Conservation (phyloP, 495 filamentous ascomycete genomes). For the Aspergillus coremiiformis region DNA sequence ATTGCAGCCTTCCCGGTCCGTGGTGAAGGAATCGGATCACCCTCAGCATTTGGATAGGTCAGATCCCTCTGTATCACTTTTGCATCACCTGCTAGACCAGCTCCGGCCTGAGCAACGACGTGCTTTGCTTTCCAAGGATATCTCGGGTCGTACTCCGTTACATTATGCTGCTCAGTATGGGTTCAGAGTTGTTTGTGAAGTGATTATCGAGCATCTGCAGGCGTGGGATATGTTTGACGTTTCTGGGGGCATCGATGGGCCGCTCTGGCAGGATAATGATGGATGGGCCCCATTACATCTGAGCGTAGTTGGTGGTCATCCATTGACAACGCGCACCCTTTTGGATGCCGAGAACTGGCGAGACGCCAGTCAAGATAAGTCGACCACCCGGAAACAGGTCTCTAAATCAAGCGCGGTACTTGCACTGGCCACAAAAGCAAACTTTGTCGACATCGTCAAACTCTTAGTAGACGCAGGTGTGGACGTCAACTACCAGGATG, state of each 20-base stretch:
- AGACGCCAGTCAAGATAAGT: slow-evolving; percentile 49
- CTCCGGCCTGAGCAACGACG: slow-evolving; percentile 60
- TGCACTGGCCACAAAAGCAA: slow-evolving; percentile 76
- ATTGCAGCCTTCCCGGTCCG: slow-evolving; percentile 49
- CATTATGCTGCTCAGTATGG: slow-evolving; percentile 97
- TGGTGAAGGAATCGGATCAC: slow-evolving; percentile 48
- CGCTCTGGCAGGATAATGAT: slow-evolving; percentile 84
- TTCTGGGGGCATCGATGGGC: slow-evolving; percentile 73
- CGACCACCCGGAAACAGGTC: slow-evolving; percentile 56
- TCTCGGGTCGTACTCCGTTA: slow-evolving; percentile 76
- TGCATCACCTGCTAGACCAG: slow-evolving; percentile 63
- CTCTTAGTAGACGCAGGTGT: slow-evolving; percentile 85
- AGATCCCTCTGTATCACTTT: slow-evolving; percentile 66
- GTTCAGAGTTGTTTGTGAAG: slow-evolving; percentile 75
- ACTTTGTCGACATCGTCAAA: slow-evolving; percentile 74
- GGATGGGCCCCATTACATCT: slow-evolving; percentile 88
- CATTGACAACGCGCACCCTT: slow-evolving; percentile 71
- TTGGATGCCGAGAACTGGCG: slow-evolving; percentile 71
- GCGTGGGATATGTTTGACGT: slow-evolving; percentile 83
- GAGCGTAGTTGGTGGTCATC: slow-evolving; percentile 85
- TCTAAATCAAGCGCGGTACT: slow-evolving; percentile 86
- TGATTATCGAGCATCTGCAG: slow-evolving; percentile 83
- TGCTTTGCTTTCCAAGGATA: slow-evolving; percentile 63
- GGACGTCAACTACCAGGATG: slow-evolving; percentile 89
- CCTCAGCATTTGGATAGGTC: slow-evolving; percentile 56